phyloP scores from a whole-genome alignment of 176 grass and related monocot genomes.

The Bolboschoenus planiculmis region DNA sequence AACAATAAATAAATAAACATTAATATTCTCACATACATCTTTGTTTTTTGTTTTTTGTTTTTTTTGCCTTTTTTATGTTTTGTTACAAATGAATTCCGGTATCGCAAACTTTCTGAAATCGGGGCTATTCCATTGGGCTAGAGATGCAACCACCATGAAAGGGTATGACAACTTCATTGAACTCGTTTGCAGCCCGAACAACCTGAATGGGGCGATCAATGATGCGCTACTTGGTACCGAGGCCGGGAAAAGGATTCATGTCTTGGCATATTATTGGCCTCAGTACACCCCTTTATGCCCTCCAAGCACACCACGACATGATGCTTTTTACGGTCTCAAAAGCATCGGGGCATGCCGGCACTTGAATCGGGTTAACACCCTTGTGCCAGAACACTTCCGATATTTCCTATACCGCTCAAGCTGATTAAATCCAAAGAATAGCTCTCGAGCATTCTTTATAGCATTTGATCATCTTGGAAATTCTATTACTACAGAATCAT shows the following conservation, averaged over 20 bases:
- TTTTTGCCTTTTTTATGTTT: background rate
- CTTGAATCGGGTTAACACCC: slow-evolving; percentile 41
- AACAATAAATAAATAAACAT: background rate
- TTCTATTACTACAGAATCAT: background rate
- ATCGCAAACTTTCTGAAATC: slow-evolving; percentile 59
- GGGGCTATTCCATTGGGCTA: slow-evolving; percentile 56
- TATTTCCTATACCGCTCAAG: background rate
- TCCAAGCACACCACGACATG: slow-evolving; percentile 40
- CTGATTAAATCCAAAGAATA: background rate
- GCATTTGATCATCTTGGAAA: background rate
- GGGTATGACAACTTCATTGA: slow-evolving; percentile 50
- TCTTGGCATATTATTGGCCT: slow-evolving; percentile 87
- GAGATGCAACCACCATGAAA: slow-evolving; percentile 36
- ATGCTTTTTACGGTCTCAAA: slow-evolving; percentile 92
- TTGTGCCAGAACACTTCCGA: background rate
- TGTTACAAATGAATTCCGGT: slow-evolving; percentile 49
- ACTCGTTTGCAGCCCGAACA: slow-evolving; percentile 77
- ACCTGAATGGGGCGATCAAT: slow-evolving; percentile 48
- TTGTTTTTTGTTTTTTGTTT: background rate
- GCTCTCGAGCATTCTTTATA: background rate
- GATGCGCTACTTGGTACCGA: slow-evolving; percentile 39
- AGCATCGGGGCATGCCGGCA: slow-evolving; percentile 72
- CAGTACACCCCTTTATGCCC: slow-evolving; percentile 60
- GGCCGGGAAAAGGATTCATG: slow-evolving; percentile 44
- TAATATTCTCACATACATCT: background rate